Base-by-base conservation (phyloP, 2,329 filamentous ascomycete species). In the Chalaropsis thielavioides region DNA sequence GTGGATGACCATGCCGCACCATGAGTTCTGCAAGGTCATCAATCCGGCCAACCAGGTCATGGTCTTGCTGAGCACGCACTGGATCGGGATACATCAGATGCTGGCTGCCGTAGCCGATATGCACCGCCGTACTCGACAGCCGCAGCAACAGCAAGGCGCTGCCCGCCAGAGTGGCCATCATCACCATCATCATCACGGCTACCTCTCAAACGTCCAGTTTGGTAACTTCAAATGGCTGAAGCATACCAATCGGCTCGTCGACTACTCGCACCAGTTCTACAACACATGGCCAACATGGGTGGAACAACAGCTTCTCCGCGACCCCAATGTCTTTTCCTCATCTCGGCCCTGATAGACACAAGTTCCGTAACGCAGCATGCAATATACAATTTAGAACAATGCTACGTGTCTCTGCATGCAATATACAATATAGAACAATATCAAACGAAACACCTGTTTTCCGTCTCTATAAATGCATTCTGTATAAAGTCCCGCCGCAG, bases 1-100 rank as follows among this genome's bases (percentile, higher is more conserved):
- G 81, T 83, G 81, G 81, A 83, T 83, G 75, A 75, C 80, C 71
- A 75, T 83, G 7, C 77, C 80, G 8, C 80, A 83, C 68, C 74
- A 75, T 43, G 73, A 76, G 60, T 83, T 83, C 71, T 76, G 79
- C 68, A 73, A 74, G 61, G 71, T 83, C 63, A 75, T 83, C 68
- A 76, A 81, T 70, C 72, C 76, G 35, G 68, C 69, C 35, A 78
- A 77, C 69, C 79, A 79, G 69, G 73, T 76, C 17, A 76, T 77
- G 66, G 64, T 79, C 49, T 72, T 83, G 38, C 73, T 83, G 51
- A 78, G 78, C 41, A 69, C 80, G 62, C 81, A 83, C 72, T 83
- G 81, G 80, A 77, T 83, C 61, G 75, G 78, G 7, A 69, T 83
- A 56, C 78, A 81, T 69, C 78, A 81, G 72, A 77, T 83, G 70